Evolutionary conservation across 2,329 filamentous ascomycete species (phyloP), one percentile per base, ranked within the genome.

Genomic region (Neurospora sp.): DNA sequence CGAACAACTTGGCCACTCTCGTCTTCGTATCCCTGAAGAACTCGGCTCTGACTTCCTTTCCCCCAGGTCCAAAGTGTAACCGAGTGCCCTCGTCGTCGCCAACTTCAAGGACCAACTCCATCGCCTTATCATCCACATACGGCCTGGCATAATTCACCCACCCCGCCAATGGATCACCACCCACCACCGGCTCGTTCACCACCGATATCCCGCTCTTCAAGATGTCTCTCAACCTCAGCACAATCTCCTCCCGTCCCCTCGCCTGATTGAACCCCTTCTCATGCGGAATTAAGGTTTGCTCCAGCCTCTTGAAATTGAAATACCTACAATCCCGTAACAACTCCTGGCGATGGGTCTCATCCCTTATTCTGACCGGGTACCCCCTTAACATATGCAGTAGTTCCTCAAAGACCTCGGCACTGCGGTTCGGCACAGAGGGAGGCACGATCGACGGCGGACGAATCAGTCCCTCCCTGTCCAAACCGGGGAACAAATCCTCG

Each of bases 301-400:
- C 95, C 0, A 97, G 82, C 0, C 93, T 93, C 77, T 94, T 95
- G 75, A 98, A 89, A 78, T 97, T 93, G 79, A 95, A 97, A 79
- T 97, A 98, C 68, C 92, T 89, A 72, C 92, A 96, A 79, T 98
- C 95, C 52, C 92, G 86, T 1, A 98, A 82, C 3, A 98, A 85
- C 70, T 91, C 88, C 28, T 87, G 84, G 19, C 95, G 89, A 77
- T 98, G 95, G 2, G 86, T 84, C 73, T 94, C 91, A 78, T 89
- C 86, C 68, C 89, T 86, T 71, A 97, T 92, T 28, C 90, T 84
- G 1, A 97, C 80, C 0, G 92, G 90, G 78, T 97, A 97, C 4
- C 95, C 95, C 68, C 92, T 88, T 4, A 97, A 83, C 46, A 97
- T 82, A 74, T 92, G 91, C 12, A 97, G 81, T 4, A 98, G 82